A percentile compares a stretch with the other conserved stretches of the same genome.
Evolutionary conservation across 2,329 filamentous ascomycete genomes (phyloP).

Genomic region (Colletotrichum spinosum): DNA sequence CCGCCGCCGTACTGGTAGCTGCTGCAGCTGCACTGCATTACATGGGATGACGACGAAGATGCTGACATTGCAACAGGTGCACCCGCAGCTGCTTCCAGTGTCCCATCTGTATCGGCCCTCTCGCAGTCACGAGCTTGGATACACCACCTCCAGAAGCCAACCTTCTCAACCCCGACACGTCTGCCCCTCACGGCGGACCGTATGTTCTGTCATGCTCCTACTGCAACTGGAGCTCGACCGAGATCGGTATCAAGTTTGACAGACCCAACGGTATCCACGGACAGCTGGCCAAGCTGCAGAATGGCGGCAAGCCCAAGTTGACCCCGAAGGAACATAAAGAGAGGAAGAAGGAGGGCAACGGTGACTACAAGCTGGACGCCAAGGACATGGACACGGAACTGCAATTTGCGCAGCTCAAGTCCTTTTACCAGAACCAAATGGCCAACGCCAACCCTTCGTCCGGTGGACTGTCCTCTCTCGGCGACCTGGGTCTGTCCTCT

Average conservation of each 20-base stretch:
- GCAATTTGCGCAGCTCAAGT: slow-evolving; percentile 78
- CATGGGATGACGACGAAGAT: neutral
- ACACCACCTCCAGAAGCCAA: slow-evolving; percentile 57
- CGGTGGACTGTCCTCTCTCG: slow-evolving; percentile 57
- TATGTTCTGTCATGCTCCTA: slow-evolving; percentile 89
- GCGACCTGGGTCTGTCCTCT: slow-evolving; percentile 74
- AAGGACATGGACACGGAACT: slow-evolving; percentile 71
- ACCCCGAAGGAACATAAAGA: slow-evolving; percentile 64
- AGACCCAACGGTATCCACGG: slow-evolving; percentile 87
- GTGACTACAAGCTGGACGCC: slow-evolving; percentile 54
- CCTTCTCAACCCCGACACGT: slow-evolving; percentile 57
- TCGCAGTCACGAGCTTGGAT: slow-evolving; percentile 80
- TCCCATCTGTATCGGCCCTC: slow-evolving; percentile 85
- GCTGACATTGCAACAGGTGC: slow-evolving; percentile 67
- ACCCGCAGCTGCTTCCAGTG: slow-evolving; percentile 97
- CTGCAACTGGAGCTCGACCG: slow-evolving; percentile 91
- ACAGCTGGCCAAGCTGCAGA: slow-evolving; percentile 80
- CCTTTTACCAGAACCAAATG: slow-evolving; percentile 86
- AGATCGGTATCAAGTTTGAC: slow-evolving; percentile 91
- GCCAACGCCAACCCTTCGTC: slow-evolving; percentile 68
- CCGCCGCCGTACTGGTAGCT: slow-evolving; percentile 20
- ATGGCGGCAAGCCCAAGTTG: slow-evolving; percentile 65
- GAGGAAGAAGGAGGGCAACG: slow-evolving; percentile 62
- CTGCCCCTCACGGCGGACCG: slow-evolving; percentile 57
- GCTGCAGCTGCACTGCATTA: no score